These are phyloP conservation scores for Trypanosomatidae sp. DNA, from an alignment of 208 protist genomes.

Conservation along the genomic window DNA sequence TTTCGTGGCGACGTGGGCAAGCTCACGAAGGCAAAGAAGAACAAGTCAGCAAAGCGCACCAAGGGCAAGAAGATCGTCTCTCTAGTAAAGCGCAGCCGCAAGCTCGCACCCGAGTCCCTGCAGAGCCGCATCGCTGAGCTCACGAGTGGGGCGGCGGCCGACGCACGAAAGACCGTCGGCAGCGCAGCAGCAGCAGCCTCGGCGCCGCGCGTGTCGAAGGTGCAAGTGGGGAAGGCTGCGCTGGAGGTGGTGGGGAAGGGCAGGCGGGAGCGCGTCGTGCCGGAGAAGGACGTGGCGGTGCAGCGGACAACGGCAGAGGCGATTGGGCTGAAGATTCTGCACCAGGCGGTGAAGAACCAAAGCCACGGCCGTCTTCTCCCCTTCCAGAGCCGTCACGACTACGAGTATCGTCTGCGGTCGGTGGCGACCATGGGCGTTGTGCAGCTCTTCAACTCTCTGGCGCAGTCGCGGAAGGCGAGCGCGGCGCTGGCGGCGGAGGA, in stretches of 20 bases:
- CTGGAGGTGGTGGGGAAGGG: conserved; percentile 60
- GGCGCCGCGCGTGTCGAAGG: no score
- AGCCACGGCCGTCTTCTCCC: conserved; percentile 77
- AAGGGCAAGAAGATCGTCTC: conserved; percentile 57
- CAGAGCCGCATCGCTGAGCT: conserved; percentile 73
- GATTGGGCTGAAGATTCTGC: conserved; percentile 67
- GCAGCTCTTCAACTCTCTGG: conserved; percentile 87
- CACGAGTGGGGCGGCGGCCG: no score
- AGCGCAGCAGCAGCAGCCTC: no score
- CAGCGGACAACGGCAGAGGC: conserved; percentile 55
- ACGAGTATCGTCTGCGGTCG: conserved; percentile 84
- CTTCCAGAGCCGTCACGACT: conserved; percentile 81
- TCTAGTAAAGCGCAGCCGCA: conserved; percentile 77
- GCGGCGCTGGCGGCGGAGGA: conserved; percentile 44
- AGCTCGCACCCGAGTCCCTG: conserved; percentile 49
- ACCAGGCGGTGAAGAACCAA: conserved; percentile 76
- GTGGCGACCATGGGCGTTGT: conserved; percentile 85
- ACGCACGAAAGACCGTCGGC: no score
- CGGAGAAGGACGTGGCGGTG: conserved; percentile 33
- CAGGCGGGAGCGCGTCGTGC: conserved; percentile 38
- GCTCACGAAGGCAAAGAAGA: conserved; percentile 64
- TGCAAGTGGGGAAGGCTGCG: conserved; percentile 53
- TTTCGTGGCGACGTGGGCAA: conserved; percentile 80
- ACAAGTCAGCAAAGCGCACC: conserved; percentile 37
- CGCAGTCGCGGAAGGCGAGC: conserved; percentile 73